phyloP scores from a whole-genome alignment of 163 green algal genomes.

The Volvox carteri region DNA sequence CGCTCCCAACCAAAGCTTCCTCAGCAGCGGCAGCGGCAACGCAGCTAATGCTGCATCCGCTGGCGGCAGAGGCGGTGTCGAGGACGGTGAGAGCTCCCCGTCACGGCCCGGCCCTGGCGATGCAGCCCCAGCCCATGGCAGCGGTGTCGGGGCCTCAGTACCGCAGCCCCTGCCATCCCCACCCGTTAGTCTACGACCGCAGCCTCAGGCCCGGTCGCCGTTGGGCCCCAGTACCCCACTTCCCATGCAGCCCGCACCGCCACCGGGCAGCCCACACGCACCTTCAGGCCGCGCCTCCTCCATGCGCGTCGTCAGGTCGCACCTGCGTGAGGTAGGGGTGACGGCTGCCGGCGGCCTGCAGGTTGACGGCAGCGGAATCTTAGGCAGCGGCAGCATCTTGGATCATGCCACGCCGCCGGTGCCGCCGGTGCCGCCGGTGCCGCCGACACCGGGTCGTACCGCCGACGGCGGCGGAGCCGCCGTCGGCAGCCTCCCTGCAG shows the following conservation, averaged over 20 bases:
- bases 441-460: background rate
- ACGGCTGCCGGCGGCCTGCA: background rate
- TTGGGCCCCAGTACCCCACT: background rate
- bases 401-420: slow-evolving; percentile 4
- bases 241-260: slow-evolving; percentile 2
- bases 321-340: background rate
- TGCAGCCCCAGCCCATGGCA: too few species aligned
- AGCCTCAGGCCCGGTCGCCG: background rate
- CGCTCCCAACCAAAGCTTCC: too few species aligned
- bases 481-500: background rate
- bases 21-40: background rate
- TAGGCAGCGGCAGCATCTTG: slow-evolving; percentile 31
- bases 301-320: background rate
- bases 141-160: too few species aligned
- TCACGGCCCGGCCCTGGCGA: background rate
- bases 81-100: background rate
- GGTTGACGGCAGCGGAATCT: background rate
- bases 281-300: background rate
- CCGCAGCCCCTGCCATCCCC: background rate
- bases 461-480: background rate
- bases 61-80: too few species aligned
- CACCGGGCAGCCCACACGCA: background rate
- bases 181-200: too few species aligned
- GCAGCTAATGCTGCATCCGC: background rate
- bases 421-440: background rate